phyloP scores from a whole-genome alignment of 1,139 yeast species.

The Meyerozyma athensensis region DNA sequence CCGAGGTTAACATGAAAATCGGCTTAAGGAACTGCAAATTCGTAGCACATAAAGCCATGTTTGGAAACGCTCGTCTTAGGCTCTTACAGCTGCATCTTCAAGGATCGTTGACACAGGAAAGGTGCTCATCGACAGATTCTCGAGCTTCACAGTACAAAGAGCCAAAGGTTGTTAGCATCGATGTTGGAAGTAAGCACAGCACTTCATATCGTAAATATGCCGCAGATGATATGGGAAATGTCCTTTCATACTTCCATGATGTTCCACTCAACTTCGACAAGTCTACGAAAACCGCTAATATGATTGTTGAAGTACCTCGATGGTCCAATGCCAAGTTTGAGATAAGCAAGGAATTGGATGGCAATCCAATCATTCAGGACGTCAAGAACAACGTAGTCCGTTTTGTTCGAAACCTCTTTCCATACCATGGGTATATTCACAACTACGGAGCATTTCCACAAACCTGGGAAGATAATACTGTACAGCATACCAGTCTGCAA shows the following conservation, averaged over 20 bases:
- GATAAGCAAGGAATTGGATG: slow-evolving; percentile 58
- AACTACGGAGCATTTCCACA: slow-evolving; percentile 95
- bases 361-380: slow-evolving; percentile 86
- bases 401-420: slow-evolving; percentile 83
- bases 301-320: slow-evolving; percentile 88
- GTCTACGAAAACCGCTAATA: slow-evolving; percentile 65
- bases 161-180: neutral
- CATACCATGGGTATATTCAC: slow-evolving; percentile 86
- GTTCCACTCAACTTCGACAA: slow-evolving; percentile 64
- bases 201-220: slow-evolving; percentile 29
- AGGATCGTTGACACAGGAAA: neutral
- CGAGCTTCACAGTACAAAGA: neutral
- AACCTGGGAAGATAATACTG: slow-evolving; percentile 89
- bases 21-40: too few species aligned
- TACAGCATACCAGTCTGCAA: slow-evolving; percentile 67
- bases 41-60: neutral
- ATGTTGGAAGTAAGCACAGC: slow-evolving; percentile 1
- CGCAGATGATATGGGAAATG: slow-evolving; percentile 64
- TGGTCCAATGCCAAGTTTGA: slow-evolving; percentile 91
- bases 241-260: slow-evolving; percentile 75
- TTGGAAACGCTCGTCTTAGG: neutral
- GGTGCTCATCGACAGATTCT: neutral
- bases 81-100: neutral
- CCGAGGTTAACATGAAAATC: too few species aligned
- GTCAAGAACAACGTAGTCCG: slow-evolving; percentile 79